phyloP scores from a whole-genome alignment of 176 grass and related monocot species.

The Triticum monococcum region DNA sequence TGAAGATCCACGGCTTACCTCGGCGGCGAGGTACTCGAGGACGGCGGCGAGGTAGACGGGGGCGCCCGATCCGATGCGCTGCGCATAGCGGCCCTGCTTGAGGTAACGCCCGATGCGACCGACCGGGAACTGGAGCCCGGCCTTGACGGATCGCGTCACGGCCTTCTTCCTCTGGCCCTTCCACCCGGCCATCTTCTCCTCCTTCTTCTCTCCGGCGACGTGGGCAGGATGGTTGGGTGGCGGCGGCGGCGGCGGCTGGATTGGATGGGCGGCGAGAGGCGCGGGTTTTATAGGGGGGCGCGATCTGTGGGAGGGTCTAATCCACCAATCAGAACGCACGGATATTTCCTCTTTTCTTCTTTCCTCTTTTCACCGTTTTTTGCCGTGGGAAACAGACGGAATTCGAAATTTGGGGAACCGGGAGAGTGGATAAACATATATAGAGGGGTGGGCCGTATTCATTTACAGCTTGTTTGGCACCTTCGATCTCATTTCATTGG shows the following conservation, averaged over 20 bases:
- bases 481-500: no score
- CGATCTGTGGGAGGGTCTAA: neutral
- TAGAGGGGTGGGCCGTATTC: no score
- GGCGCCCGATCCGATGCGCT: constrained; percentile 39
- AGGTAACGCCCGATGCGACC: constrained; percentile 68
- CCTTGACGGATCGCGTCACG: constrained; percentile 37
- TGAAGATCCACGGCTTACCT: neutral
- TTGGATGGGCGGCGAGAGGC: neutral
- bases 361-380: neutral
- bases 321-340: neutral
- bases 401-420: neutral
- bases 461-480: no score
- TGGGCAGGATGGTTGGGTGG: neutral
- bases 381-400: neutral
- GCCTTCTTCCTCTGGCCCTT: constrained; percentile 2
- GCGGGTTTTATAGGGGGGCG: neutral
- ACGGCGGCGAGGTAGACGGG: constrained; percentile 39
- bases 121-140: constrained; percentile 76
- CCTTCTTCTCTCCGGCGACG: neutral
- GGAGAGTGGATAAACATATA: no score
- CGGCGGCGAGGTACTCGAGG: constrained; percentile 44
- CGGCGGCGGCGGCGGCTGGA: no score
- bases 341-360: neutral
- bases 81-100: constrained; percentile 52
- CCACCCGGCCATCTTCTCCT: neutral